Base-by-base conservation (phyloP, 2,329 filamentous ascomycete genomes). In the Tolypocladium nubicola region DNA sequence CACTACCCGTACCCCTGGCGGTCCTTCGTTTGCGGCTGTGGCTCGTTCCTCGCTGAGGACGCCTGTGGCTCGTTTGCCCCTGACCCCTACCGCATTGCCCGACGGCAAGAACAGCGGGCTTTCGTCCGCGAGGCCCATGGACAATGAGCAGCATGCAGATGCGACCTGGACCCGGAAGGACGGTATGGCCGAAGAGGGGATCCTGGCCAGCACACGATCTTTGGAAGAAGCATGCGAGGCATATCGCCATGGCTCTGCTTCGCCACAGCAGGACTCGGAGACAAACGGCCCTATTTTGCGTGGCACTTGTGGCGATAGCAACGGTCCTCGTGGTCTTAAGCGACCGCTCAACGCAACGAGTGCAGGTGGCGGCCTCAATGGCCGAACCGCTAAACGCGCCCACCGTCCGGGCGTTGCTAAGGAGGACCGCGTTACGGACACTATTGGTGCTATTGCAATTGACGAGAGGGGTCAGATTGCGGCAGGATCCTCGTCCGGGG, bases 381-480 rank as follows among this genome's bases (percentile, higher is more conserved):
- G 52, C 39, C 56, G 54, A 53, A 54, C 53, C 30, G 56, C 58
- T 55, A 64, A 64, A 57, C 61, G 63, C 53, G 61, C 55, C 35
- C 61, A 65, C 58, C 61, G 56, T 40, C 58, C 61, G 30, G 56
- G 58, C 30, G 58, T 62, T 54, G 63, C 66, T 23, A 64, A 69
- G 26, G 85, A 90, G 60, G 81, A 88, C 66, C 79, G 73, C 33
- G 81, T 99, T 64, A 95, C 88, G 3, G 94, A 99, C 75, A 99
- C 94, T 14, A 91, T 99, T 59, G 94, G 95, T 50, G 94, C 92
- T 35, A 96, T 99, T 67, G 94, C 91, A 13, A 86, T 99, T 61
- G 94, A 99, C 67, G 81, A 82, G 54, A 83, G 81, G 64, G 94
- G 94, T 19, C 87, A 88, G 58, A 96, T 99, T 67, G 93, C 95